Evolutionary conservation across 768 basidiomycete species (phyloP).

Genomic region (Leccinum pellstonianum): DNA sequence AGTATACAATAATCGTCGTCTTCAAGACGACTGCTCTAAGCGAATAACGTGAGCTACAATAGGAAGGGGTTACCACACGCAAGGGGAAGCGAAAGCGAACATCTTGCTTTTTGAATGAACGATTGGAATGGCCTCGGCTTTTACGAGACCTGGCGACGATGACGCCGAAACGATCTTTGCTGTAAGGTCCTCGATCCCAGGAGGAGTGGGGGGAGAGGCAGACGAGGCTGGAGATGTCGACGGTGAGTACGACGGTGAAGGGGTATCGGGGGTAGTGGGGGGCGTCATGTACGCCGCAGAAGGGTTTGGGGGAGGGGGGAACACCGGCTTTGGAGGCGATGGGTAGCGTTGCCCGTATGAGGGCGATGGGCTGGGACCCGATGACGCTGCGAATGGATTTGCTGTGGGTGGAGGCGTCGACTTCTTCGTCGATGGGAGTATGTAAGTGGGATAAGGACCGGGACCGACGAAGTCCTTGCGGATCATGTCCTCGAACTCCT

Average conservation of each 20-base stretch:
- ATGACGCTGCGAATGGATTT: slow-evolving; percentile 35
- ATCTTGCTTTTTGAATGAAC: slow-evolving; percentile 52
- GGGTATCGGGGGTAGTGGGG: slow-evolving; percentile 50
- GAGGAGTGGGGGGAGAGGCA: slow-evolving; percentile 59
- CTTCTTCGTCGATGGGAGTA: slow-evolving; percentile 60
- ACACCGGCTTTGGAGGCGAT: slow-evolving; percentile 31
- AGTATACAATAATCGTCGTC: slow-evolving; percentile 26
- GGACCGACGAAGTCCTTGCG: slow-evolving; percentile 56
- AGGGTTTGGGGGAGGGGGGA: slow-evolving; percentile 17
- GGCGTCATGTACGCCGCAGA: slow-evolving; percentile 26
- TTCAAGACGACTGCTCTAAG: slow-evolving; percentile 32
- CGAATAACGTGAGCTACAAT: slow-evolving; percentile 25
- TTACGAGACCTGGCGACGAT: slow-evolving; percentile 34
- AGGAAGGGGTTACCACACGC: slow-evolving; percentile 50
- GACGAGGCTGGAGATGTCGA: slow-evolving; percentile 62
- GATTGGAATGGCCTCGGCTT: slow-evolving; percentile 23
- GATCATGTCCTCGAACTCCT: slow-evolving; percentile 60
- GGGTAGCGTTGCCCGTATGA: slow-evolving; percentile 32
- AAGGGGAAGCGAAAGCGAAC: slow-evolving; percentile 62
- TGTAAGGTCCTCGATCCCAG: slow-evolving; percentile 48
- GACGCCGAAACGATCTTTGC: slow-evolving; percentile 47
- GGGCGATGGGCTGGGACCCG: slow-evolving; percentile 29
- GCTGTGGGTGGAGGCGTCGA: slow-evolving; percentile 41
- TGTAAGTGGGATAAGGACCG: slow-evolving; percentile 63
- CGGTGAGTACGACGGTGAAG: slow-evolving; percentile 48